Conservation (phyloP, 495 filamentous ascomycete genomes). For the Hypoxylon cercidicola region DNA sequence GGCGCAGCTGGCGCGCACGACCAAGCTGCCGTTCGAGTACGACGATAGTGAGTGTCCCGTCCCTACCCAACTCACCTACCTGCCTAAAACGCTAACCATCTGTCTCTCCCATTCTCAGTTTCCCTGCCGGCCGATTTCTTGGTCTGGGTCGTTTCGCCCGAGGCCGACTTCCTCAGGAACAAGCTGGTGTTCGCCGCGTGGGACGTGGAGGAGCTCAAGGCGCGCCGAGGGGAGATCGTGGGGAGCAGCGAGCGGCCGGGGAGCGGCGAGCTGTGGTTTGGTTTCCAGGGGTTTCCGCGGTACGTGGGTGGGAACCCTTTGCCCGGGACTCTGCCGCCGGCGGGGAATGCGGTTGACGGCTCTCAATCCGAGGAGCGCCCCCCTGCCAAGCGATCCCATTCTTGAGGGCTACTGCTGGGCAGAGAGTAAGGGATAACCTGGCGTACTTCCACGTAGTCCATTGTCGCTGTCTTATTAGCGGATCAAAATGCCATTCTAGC, state of each 20-base stretch:
- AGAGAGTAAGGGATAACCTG: too few relatives aligned
- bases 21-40: constrained; percentile 12
- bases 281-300: constrained; percentile 42
- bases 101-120: constrained; percentile 29
- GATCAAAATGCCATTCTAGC: too few relatives aligned
- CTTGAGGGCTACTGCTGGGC: not conserved
- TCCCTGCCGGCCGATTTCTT: constrained; percentile 51
- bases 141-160: constrained; percentile 62
- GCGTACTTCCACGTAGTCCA: too few relatives aligned
- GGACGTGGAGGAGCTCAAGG: constrained; percentile 66
- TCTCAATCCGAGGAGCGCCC: not conserved
- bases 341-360: not conserved
- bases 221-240: constrained; percentile 52
- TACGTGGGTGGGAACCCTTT: constrained; percentile 10
- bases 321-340: not conserved
- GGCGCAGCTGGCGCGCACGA: constrained; percentile 13
- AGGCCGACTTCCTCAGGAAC: constrained; percentile 61
- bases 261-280: constrained; percentile 34
- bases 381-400: not conserved
- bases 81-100: too few relatives aligned
- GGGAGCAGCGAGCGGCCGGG: constrained; percentile 10
- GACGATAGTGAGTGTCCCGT: constrained; percentile 13
- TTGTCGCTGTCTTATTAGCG: too few relatives aligned
- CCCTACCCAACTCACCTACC: too few relatives aligned
- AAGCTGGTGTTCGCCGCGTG: constrained; percentile 62